phyloP scores from a whole-genome alignment of 331 rosid species.

The Prunus yedoensis region DNA sequence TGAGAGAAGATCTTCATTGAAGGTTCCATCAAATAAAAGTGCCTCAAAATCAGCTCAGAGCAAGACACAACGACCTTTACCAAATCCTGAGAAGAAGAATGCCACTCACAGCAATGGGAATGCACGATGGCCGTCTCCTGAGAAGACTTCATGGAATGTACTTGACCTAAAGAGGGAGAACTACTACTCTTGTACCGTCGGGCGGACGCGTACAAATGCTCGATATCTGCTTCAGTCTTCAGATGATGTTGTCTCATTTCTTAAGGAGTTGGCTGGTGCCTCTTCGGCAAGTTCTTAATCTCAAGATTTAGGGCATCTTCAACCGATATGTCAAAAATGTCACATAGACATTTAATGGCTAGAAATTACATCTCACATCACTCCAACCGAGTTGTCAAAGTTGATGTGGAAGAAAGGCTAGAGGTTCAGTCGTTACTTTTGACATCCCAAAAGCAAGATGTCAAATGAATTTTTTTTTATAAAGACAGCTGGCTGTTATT shows the following conservation, averaged over 20 bases:
- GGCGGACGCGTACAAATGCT: conserved; percentile 68
- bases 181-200: conserved; percentile 92
- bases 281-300: conserved; percentile 23
- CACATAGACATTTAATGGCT: neutral
- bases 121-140: conserved; percentile 46
- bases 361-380: too few species aligned
- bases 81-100: conserved; percentile 54
- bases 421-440: too few species aligned
- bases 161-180: conserved; percentile 91
- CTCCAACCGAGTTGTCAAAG: too few species aligned
- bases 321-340: too few species aligned
- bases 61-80: conserved; percentile 33
- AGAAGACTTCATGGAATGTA: conserved; percentile 81
- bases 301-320: neutral
- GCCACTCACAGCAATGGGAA: conserved; percentile 40
- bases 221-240: conserved; percentile 63
- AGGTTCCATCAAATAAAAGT: conserved; percentile 42
- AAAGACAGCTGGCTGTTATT: too few species aligned
- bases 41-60: conserved; percentile 56
- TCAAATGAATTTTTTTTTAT: too few species aligned
- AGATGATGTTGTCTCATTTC: conserved; percentile 69
- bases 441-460: too few species aligned
- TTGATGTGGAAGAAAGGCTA: too few species aligned
- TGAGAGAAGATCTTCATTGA: conserved; percentile 59
- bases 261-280: conserved; percentile 54